Evolutionary conservation across 352 stramenopile species (phyloP).

Genomic region (Phytophthora aleatoria): DNA sequence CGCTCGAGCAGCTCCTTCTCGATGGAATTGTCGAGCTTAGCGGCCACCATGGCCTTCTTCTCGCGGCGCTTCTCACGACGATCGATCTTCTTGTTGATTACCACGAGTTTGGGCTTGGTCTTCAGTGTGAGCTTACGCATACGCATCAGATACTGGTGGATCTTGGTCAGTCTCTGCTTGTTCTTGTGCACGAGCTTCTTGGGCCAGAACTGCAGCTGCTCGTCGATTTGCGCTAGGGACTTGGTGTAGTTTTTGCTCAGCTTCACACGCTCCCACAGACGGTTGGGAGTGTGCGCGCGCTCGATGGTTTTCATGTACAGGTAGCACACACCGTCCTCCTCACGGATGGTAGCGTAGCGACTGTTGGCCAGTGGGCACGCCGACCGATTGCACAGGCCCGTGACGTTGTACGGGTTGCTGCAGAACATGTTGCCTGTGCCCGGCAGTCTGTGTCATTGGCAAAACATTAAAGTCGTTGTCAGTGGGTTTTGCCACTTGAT

Average conservation of each 20-base stretch:
- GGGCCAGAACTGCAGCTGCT: conserved; percentile 98
- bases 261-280: conserved; percentile 98
- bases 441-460: conserved; percentile 38
- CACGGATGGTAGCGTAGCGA: conserved; percentile 97
- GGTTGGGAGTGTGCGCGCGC: conserved; percentile 97
- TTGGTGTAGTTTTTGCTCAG: conserved; percentile 98
- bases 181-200: conserved; percentile 98
- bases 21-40: conserved; percentile 95
- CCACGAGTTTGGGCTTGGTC: conserved; percentile 93
- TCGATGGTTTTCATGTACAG: conserved; percentile 99
- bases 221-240: conserved; percentile 93
- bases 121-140: conserved; percentile 98
- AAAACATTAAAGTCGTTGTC: conserved; percentile 1
- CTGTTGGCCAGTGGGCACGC: conserved; percentile 98
- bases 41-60: conserved; percentile 96
- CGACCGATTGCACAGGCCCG: conserved; percentile 96
- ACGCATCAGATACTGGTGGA: conserved; percentile 99
- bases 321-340: conserved; percentile 95
- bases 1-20: conserved; percentile 98
- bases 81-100: conserved; percentile 97
- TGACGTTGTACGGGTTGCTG: conserved; percentile 98
- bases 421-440: conserved; percentile 96
- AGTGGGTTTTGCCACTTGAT: not conserved
- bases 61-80: conserved; percentile 95
- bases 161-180: conserved; percentile 99